Percentiles rank a stretch among this genome's conserved stretches.
Evolutionary conservation across 768 basidiomycete genomes (phyloP).

Genomic region (Ramaria sp.): DNA sequence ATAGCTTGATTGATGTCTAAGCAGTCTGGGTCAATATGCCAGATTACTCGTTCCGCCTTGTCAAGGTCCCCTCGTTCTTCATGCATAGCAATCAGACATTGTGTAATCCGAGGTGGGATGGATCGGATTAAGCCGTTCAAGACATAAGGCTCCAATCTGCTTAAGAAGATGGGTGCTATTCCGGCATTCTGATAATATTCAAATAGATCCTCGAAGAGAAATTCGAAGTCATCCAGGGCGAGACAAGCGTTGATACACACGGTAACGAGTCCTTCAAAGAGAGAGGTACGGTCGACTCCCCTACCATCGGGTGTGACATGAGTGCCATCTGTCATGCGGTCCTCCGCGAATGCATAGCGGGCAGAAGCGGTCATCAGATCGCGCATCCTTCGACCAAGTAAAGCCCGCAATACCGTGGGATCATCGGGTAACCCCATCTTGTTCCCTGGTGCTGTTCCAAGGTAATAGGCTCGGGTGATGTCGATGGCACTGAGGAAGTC

Average conservation of each 20-base stretch:
- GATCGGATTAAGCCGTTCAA: constrained; percentile 59
- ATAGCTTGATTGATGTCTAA: constrained; percentile 93
- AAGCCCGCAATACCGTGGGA: constrained; percentile 37
- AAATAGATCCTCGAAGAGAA: constrained; percentile 89
- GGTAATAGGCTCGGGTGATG: constrained; percentile 70
- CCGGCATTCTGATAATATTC: constrained; percentile 79
- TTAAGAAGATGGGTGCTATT: constrained; percentile 76
- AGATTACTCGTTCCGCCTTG: constrained; percentile 79
- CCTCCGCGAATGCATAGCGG: constrained; percentile 87
- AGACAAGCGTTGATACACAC: constrained; percentile 73
- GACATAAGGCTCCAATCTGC: constrained; percentile 72
- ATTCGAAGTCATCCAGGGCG: constrained; percentile 69
- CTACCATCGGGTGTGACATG: constrained; percentile 73
- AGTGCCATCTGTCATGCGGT: constrained; percentile 84
- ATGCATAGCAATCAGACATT: constrained; percentile 70
- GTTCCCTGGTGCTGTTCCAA: constrained; percentile 73
- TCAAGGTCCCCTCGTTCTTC: constrained; percentile 61
- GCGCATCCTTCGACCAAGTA: constrained; percentile 66
- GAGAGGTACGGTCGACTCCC: constrained; percentile 82
- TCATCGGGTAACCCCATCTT: constrained; percentile 75
- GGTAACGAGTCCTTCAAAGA: constrained; percentile 82
- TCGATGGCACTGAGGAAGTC: constrained; percentile 89
- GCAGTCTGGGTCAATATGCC: constrained; percentile 88
- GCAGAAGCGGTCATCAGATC: constrained; percentile 84
- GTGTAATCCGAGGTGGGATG: constrained; percentile 82